Conservation (phyloP, 1,284 basidiomycete genomes). For the Boletus smithii region DNA sequence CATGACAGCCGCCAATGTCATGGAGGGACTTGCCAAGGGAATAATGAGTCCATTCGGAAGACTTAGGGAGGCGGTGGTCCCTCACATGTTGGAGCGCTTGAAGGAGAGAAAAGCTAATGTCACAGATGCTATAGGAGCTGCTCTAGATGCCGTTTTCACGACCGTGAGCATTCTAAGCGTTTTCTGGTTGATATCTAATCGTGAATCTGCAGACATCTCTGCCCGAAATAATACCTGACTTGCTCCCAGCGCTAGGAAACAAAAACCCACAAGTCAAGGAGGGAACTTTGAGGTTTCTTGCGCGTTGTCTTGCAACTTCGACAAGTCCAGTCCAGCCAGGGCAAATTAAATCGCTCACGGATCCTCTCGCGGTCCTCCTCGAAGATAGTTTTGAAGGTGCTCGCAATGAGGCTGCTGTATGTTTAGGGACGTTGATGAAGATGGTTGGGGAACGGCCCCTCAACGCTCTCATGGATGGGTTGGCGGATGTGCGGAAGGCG, state of each 20-base stretch:
- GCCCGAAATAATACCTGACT: slow-evolving; percentile 81
- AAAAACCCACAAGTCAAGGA: slow-evolving; percentile 99
- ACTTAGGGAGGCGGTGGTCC: slow-evolving; percentile 73
- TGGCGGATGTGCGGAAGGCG: slow-evolving; percentile 86
- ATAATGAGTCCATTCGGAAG: slow-evolving; percentile 73
- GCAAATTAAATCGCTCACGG: slow-evolving; percentile 84
- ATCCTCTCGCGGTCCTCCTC: slow-evolving; percentile 72
- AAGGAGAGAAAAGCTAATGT: slow-evolving; percentile 94
- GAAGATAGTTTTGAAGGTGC: slow-evolving; percentile 92
- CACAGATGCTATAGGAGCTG: slow-evolving; percentile 84
- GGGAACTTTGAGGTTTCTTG: slow-evolving; percentile 86
- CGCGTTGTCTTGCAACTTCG: slow-evolving; percentile 74
- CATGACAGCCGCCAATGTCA: slow-evolving; percentile 80
- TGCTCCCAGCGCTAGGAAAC: slow-evolving; percentile 73
- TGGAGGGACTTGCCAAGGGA: slow-evolving; percentile 86
- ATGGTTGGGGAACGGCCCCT: slow-evolving; percentile 94
- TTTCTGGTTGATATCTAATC: slow-evolving; percentile 12
- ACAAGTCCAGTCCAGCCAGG: slow-evolving; percentile 64
- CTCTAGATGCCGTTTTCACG: slow-evolving; percentile 86
- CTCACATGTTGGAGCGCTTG: slow-evolving; percentile 83
- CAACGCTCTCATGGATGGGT: slow-evolving; percentile 81
- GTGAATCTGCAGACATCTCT: slow-evolving; percentile 62
- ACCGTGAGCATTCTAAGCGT: slow-evolving; percentile 54
- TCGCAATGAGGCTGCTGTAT: slow-evolving; percentile 84
- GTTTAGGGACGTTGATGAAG: slow-evolving; percentile 92